Evolutionary conservation across 2,329 filamentous ascomycete species (phyloP), one percentile per base, ranked within the genome.

Genomic region (Trichoderma aggressivum): DNA sequence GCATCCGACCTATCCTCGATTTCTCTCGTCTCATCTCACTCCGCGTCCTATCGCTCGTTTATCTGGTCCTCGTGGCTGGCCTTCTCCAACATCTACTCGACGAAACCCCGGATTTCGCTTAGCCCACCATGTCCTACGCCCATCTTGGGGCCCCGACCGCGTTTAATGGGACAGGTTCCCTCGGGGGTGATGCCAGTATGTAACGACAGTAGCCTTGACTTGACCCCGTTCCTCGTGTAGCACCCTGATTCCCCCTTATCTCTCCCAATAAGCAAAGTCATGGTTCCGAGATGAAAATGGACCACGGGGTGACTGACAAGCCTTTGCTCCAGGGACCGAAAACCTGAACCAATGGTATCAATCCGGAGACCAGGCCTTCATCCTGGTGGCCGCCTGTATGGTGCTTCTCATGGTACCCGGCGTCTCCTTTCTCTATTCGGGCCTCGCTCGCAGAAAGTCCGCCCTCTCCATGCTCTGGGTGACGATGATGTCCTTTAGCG

Each of bases 281-380:
- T 61, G 26, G 47, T 50, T 58, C 58, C 21, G n/a, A 32, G 39
- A 14, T 43, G 65, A 53, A 53, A 36, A 32, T 32, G 24, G 55
- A n/a, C 18, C 55, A 18, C 39, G 47, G 32, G 24, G 47, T 61
- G 18, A 69, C 66, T 69, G 56, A 53, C 66, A 50, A 56, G 24
- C 67, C 61, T 34, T 50, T 26, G 21, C 60, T 55, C 28, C 59
- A 97, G 94, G 86, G 76, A 88, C 85, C 79, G 90, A 93, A 79
- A 98, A 98, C 84, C 83, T 98, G 80, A 98, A 98, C 87, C 94
- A 97, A 89, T 97, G 94, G 93, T 98, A 92, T 83, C 88, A 93
- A 76, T 86, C 94, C 7, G 96, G 96, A 78, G 96, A 99, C 82
- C 92, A 94, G 84, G 93, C 94, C 80, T 98, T 93, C 85, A 98